Evolutionary conservation across 768 basidiomycete species (phyloP).

Genomic region (Austroboletus festivus): DNA sequence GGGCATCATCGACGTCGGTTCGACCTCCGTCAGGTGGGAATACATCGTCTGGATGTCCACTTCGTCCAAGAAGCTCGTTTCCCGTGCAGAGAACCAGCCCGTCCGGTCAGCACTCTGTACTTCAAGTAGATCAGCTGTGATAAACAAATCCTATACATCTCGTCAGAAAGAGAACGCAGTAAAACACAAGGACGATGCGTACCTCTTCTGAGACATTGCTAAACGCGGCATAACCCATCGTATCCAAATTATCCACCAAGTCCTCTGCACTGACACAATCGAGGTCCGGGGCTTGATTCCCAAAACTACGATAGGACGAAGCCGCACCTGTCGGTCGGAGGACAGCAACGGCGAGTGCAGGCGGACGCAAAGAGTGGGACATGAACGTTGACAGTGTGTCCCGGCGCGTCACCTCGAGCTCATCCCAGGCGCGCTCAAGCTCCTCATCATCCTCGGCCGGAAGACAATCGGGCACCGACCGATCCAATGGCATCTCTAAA

Average conservation of each 20-base stretch:
- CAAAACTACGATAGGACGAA: conserved; percentile 24
- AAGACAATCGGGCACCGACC: conserved; percentile 40
- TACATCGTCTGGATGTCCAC: conserved; percentile 81
- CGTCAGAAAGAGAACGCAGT: not conserved
- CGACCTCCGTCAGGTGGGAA: conserved; percentile 66
- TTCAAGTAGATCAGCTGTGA: conserved; percentile 75
- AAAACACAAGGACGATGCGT: conserved; percentile 14
- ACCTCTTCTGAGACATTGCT: conserved; percentile 80
- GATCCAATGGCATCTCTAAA: conserved; percentile 53
- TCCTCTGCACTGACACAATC: conserved; percentile 64
- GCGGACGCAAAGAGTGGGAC: conserved; percentile 61
- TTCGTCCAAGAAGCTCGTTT: conserved; percentile 52
- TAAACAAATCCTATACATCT: conserved; percentile 62
- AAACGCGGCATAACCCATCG: conserved; percentile 72
- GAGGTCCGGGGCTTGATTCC: conserved; percentile 54
- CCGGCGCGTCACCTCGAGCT: conserved; percentile 41
- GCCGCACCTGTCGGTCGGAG: conserved; percentile 16
- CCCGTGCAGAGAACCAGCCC: conserved; percentile 69
- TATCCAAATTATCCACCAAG: conserved; percentile 74
- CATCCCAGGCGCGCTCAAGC: conserved; percentile 46
- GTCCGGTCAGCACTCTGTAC: conserved; percentile 75
- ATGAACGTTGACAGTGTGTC: conserved; percentile 45
- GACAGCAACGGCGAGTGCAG: conserved; percentile 28
- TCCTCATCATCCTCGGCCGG: conserved; percentile 37
- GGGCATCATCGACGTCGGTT: conserved; percentile 68